Base-by-base conservation (phyloP, 2,329 filamentous ascomycete genomes). In the Ophiostoma perfectum region DNA sequence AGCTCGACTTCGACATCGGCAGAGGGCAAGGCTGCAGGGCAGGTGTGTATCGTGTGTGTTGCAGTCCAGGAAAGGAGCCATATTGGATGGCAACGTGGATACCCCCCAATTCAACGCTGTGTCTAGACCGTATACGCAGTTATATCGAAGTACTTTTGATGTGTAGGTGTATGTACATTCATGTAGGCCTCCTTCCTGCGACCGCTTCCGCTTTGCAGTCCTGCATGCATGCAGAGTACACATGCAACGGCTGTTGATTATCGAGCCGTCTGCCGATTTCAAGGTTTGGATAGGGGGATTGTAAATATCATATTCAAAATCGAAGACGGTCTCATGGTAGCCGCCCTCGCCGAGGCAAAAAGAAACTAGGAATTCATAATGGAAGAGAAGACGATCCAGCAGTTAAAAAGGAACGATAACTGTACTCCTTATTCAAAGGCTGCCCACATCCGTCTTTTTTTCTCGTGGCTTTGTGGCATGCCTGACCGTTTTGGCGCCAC, bases 161-260 rank as follows among this genome's bases (percentile, higher is more conserved):
- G n/a, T 38, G 64, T n/a, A 58, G 36, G 39, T 65, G 16, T 36
- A 18, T 12, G 27, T 7, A 63, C n/a, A 9, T 42, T n/a, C 14
- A 42, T 14, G 58, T n/a, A 11, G 60, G 60, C 39, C 60, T 18
- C 38, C 27, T 63, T 63, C 60, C 60, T 63, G 60, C 60, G 60
- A 63, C 60, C 60, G 38, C 38, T 63, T 63, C 39, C 60, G 60
- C 39, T 27, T 27, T 44, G 60, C 55, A 39, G 12, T 36, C 41
- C 36, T 60, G 55, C 55, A 62, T 63, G 27, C 14, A 5, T 39
- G 27, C n/a, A 42, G 38, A 41, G 11, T 44, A 12, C 45, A 63
- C 38, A 63, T 63, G 60, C 60, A 63, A 27, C 49, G 49, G 49
- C 49, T 55, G 49, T 55, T 55, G 47, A 27, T 2, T 52, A 55